Base-by-base conservation (phyloP, 805 yeast genomes). In the Sungouiella blattae region DNA sequence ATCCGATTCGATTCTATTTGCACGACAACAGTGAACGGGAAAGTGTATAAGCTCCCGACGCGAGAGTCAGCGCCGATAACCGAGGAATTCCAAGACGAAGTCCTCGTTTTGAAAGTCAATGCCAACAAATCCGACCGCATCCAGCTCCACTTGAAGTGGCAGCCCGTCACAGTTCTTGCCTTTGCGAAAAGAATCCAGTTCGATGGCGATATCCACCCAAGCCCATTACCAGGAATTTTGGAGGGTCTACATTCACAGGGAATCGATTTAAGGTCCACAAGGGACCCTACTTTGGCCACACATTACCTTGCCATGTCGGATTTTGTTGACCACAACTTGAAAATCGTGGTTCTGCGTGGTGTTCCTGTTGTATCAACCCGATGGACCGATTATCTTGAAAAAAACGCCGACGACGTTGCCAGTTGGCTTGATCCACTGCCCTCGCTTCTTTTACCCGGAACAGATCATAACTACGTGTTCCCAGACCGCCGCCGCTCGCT, bases 1-100 rank as follows among this genome's bases (percentile, higher is more conserved):
- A 43, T 58, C 15, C 40, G 38, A 8, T 47, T 62, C 17, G 50
- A 60, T 18, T 55, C 67, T 1, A 46, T 62, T 11, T 61, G 64
- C 14, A 50, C 57, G 24, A 52, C 61, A 4, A 48, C 43, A n/a
- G 52, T 62, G 30, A 57, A 62, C 39, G 62, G 56, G 3, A 35
- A 35, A 8, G 28, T 44, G 8, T 46, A 46, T 37, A 57, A 53
- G 31, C 46, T 60, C 5, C 31, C 39, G 15, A 39, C 34, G 13
- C 37, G 37, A 18, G 47, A 47, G 11, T 33, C 37, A 4, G 39
- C 26, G 22, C 39, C 49, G 3, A 28, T 41, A 16, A 35, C 30
- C 21, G 24, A 38, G 28, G 16, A 17, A 4, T 44, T 47, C 26
- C 13, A 6, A 9, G 40, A 30, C 1, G 32, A 35, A 3, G 40